Conservation (phyloP, 371 early-diverging fungal genomes). For the Entomophthora muscae region DNA sequence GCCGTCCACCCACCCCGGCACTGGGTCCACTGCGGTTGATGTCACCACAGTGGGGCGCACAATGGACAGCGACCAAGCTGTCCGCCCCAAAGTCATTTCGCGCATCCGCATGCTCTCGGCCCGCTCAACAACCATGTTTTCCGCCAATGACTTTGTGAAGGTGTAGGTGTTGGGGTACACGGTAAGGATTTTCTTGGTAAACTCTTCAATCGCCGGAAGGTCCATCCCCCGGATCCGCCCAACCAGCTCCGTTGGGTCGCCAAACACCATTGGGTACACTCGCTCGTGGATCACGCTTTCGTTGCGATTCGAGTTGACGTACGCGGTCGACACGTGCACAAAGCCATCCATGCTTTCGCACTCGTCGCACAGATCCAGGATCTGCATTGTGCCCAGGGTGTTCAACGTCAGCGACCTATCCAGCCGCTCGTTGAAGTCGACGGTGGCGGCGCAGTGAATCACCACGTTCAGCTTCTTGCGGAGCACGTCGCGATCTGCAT, state of each 20-base stretch:
- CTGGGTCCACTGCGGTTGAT: slow-evolving; percentile 27
- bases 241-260: slow-evolving; percentile 25
- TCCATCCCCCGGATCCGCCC: slow-evolving; percentile 27
- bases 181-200: slow-evolving; percentile 15
- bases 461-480: slow-evolving; percentile 23
- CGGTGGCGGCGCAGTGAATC: slow-evolving; percentile 33
- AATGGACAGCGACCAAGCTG: slow-evolving; percentile 23
- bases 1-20: slow-evolving; percentile 50
- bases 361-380: slow-evolving; percentile 29
- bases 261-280: slow-evolving; percentile 25
- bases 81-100: slow-evolving; percentile 14
- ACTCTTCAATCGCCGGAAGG: slow-evolving; percentile 14
- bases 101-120: slow-evolving; percentile 19
- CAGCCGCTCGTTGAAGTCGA: slow-evolving; percentile 30
- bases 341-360: slow-evolving; percentile 24
- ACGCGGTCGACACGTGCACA: slow-evolving; percentile 30
- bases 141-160: slow-evolving; percentile 32
- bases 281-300: slow-evolving; percentile 24
- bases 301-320: slow-evolving; percentile 20
- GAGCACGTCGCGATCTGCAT: slow-evolving; percentile 20
- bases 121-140: slow-evolving; percentile 27
- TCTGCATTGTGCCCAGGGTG: slow-evolving; percentile 26
- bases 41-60: slow-evolving; percentile 31
- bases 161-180: slow-evolving; percentile 30
- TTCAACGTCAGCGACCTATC: slow-evolving; percentile 24